These are phyloP conservation scores for Chrysoporthe cubensis DNA, from an alignment of 2,329 filamentous ascomycete genomes.

Conservation along the genomic window DNA sequence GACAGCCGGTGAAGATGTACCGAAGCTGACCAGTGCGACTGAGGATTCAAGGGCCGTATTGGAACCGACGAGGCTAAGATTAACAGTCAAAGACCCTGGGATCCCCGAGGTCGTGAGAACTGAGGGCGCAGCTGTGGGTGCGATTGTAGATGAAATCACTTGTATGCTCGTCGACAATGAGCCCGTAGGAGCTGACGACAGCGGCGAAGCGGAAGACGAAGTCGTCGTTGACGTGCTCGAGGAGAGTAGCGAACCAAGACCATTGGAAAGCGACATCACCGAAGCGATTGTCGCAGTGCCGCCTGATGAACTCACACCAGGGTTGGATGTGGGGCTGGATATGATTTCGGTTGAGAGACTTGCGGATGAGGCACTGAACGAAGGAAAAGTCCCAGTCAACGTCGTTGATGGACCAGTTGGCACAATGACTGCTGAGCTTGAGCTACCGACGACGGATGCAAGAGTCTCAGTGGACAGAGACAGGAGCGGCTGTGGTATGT, in stretches of 20 bases:
- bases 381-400: constrained; percentile 19
- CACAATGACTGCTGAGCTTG: background rate
- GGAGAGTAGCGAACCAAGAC: constrained; percentile 23
- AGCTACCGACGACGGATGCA: constrained; percentile 3
- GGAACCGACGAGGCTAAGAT: constrained; percentile 19
- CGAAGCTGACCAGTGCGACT: constrained; percentile 26
- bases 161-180: constrained; percentile 13
- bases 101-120: constrained; percentile 26
- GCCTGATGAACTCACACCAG: background rate
- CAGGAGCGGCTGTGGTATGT: constrained; percentile 4
- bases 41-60: constrained; percentile 19
- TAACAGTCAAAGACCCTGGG: constrained; percentile 20
- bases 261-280: constrained; percentile 21
- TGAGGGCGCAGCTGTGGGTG: constrained; percentile 24
- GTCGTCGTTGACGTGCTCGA: background rate
- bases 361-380: background rate
- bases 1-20: constrained; percentile 26
- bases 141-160: constrained; percentile 22
- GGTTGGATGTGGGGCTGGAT: constrained; percentile 4
- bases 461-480: constrained; percentile 5
- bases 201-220: background rate
- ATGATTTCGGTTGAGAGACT: background rate
- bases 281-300: constrained; percentile 16
- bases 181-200: background rate
- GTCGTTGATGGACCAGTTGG: constrained; percentile 16